Conservation (phyloP, 2,329 filamentous ascomycete species). For the Botryotinia convoluta region DNA sequence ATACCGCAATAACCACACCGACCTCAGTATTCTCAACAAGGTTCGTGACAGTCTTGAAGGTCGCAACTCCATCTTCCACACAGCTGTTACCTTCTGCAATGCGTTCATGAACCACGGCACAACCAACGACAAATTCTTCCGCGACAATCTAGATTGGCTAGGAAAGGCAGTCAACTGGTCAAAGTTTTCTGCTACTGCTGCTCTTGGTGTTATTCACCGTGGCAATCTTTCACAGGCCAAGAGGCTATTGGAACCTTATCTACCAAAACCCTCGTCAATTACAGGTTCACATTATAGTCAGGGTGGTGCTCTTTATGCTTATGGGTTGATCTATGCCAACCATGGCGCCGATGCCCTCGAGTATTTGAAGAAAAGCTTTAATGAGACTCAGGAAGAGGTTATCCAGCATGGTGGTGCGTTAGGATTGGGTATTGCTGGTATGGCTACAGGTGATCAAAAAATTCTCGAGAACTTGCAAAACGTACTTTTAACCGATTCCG, state of each 20-base stretch:
- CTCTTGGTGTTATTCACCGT: conserved; percentile 92
- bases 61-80: conserved; percentile 97
- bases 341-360: conserved; percentile 87
- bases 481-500: conserved; percentile 89
- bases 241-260: conserved; percentile 90
- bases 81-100: conserved; percentile 93
- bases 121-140: conserved; percentile 97
- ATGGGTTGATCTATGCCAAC: conserved; percentile 95
- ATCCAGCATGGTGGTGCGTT: conserved; percentile 96
- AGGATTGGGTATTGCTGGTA: conserved; percentile 92
- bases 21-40: conserved; percentile 91
- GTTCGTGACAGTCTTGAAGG: conserved; percentile 93
- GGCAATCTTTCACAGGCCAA: conserved; percentile 92
- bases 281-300: conserved; percentile 92
- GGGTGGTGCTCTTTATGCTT: conserved; percentile 91
- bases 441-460: conserved; percentile 88
- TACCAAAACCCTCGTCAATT: conserved; percentile 73
- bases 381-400: conserved; percentile 78
- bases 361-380: conserved; percentile 74
- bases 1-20: conserved; percentile 91
- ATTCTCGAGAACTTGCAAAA: conserved; percentile 89
- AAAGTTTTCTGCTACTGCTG: conserved; percentile 96
- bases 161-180: conserved; percentile 99
- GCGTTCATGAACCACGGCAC: conserved; percentile 99
- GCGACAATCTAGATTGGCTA: conserved; percentile 95